Conservation (phyloP, 805 yeast species). For the Schwanniomyces pseudopolymorphus region DNA sequence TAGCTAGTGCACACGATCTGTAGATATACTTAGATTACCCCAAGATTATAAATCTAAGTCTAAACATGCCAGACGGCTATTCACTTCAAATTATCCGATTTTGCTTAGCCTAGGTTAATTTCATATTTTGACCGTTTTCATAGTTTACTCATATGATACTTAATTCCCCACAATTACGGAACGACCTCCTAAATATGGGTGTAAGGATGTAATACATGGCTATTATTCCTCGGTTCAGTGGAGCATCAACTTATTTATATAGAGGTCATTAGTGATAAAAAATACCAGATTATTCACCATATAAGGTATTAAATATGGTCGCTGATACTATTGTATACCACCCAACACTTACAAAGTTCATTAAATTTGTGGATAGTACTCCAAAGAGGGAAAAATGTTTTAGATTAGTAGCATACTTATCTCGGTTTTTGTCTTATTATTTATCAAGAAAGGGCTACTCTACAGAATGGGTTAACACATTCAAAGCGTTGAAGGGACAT, state of each 20-base stretch:
- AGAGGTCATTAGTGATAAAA: neutral
- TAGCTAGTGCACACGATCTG: too few species aligned
- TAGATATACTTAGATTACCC: neutral
- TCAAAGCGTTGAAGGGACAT: constrained; percentile 58
- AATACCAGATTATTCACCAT: neutral
- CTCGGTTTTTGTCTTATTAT: constrained; percentile 69
- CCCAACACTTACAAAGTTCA: constrained; percentile 63
- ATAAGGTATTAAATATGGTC: constrained; percentile 46
- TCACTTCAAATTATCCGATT: neutral
- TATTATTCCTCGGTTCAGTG: neutral
- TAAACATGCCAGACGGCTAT: too few species aligned
- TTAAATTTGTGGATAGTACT: constrained; percentile 63
- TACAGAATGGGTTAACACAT: constrained; percentile 44
- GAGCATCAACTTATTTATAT: neutral
- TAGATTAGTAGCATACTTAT: constrained; percentile 77
- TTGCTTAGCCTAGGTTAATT: neutral
- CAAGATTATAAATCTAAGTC: too few species aligned
- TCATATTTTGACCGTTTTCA: neutral
- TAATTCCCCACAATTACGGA: neutral
- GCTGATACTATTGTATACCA: constrained; percentile 69
- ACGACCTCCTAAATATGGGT: neutral
- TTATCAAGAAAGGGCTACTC: constrained; percentile 56
- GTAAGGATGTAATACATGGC: neutral
- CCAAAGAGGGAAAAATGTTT: constrained; percentile 80
- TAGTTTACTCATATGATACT: neutral